Evolutionary conservation across 78 protist species (phyloP), one percentile per base, ranked within the genome.

Genomic region (Emiliania huxleyi): DNA sequence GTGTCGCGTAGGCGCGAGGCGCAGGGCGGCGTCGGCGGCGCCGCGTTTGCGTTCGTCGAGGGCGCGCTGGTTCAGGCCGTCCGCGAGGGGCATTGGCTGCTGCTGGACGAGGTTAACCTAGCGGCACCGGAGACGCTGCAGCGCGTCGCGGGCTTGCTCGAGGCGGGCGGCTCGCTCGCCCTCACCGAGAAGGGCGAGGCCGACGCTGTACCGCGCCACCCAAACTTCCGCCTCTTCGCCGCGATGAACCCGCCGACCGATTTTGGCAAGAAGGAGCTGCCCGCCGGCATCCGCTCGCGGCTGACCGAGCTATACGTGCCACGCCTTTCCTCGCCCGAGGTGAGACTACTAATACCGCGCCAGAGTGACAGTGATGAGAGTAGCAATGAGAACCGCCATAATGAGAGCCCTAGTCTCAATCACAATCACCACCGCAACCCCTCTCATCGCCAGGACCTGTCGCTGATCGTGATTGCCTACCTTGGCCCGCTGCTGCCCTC

Each of bases 191-290:
- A 88, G 43, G 99, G 99, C 35, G 98, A 96, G 11, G 85, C 88
- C 2, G 95, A 83, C 18, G 95, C 97, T 35, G 91, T 99, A 26
- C 48, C 42, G 48, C 93, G 99, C 15, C 99, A 99, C 91, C 97
- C 98, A 19, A 43, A 96, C 92, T 99, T 99, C 94, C 81, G 99
- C 83, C 46, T 99, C 2, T 97, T 99, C 69, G 99, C 99, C 18
- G 97, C 98, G 95, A 99, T 99, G 99, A 99, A 99, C 94, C 99
- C 99, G 15, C 98, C 99, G 37, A 98, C 99, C 6, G 99, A 99
- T 69, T 98, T 95, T 22, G 99, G 99, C 46, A 99, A 99, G 96
- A 97, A 96, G 46, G 98, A 98, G 42, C 94, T 99, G 22, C 99
- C 99, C 26, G 95, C 96, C 1, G 96, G 95, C 15, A 92, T 98